Conservation (phyloP, 495 filamentous ascomycete species). For the Daldinia decipiens region DNA sequence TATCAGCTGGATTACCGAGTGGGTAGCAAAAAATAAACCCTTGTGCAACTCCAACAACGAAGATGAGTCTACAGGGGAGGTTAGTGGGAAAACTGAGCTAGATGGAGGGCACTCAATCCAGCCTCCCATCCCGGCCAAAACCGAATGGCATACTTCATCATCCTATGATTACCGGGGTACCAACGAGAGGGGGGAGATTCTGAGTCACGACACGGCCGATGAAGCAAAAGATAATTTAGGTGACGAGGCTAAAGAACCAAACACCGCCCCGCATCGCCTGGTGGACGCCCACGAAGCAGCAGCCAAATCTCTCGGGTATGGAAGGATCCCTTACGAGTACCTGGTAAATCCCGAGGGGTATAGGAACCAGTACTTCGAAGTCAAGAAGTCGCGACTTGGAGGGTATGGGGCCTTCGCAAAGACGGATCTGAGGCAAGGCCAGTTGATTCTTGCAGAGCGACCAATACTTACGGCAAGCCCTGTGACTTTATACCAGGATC, state of each 20-base stretch:
- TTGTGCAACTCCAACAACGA: neutral
- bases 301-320: slow-evolving; percentile 5
- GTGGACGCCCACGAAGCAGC: neutral
- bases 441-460: slow-evolving; percentile 45
- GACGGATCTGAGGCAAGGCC: slow-evolving; percentile 34
- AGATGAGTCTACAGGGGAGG: neutral
- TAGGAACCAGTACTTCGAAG: slow-evolving; percentile 36
- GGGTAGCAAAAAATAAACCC: neutral
- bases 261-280: neutral
- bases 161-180: neutral
- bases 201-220: neutral
- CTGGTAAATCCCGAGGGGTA: slow-evolving; percentile 21
- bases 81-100: no score
- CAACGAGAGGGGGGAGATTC: neutral
- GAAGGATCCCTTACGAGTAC: slow-evolving; percentile 23
- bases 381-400: slow-evolving; percentile 40
- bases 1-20: neutral
- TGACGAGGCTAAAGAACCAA: neutral
- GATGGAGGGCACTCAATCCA: neutral
- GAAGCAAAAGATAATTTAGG: neutral
- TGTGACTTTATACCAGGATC: slow-evolving; percentile 25
- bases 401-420: slow-evolving; percentile 50
- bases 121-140: neutral
- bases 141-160: no score
- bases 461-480: slow-evolving; percentile 37